Conservation (phyloP, 1,284 basidiomycete genomes). For the Austroboletus rostrupii region DNA sequence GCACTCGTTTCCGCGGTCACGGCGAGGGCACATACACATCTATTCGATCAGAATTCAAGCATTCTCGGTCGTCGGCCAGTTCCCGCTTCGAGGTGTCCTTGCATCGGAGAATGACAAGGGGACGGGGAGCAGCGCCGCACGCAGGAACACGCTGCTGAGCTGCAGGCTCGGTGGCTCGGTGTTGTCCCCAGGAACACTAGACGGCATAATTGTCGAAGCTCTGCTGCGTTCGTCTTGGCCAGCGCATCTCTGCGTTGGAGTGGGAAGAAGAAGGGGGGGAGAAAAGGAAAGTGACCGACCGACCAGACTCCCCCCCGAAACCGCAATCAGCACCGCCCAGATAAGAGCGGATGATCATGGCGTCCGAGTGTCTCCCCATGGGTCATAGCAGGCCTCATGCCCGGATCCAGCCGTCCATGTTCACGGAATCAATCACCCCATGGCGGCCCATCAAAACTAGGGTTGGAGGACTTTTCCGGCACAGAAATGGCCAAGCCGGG, state of each 20-base stretch:
- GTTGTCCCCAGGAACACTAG: background rate
- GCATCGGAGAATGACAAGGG: background rate
- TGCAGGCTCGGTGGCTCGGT: background rate
- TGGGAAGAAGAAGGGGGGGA: too few relatives aligned
- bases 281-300: too few relatives aligned
- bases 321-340: background rate
- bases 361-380: background rate
- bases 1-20: too few relatives aligned
- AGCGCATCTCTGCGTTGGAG: too few relatives aligned
- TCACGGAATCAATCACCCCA: background rate
- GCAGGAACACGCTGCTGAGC: background rate
- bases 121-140: background rate
- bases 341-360: background rate
- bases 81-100: background rate
- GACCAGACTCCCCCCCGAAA: too few relatives aligned
- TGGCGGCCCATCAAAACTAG: background rate
- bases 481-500: background rate
- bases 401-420: background rate
- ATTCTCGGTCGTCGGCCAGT: background rate
- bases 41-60: background rate
- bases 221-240: too few relatives aligned
- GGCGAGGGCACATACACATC: too few relatives aligned
- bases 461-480: background rate
- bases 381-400: background rate
- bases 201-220: background rate